Base-by-base conservation (phyloP, 768 basidiomycete genomes). In the Amanita exitialis region DNA sequence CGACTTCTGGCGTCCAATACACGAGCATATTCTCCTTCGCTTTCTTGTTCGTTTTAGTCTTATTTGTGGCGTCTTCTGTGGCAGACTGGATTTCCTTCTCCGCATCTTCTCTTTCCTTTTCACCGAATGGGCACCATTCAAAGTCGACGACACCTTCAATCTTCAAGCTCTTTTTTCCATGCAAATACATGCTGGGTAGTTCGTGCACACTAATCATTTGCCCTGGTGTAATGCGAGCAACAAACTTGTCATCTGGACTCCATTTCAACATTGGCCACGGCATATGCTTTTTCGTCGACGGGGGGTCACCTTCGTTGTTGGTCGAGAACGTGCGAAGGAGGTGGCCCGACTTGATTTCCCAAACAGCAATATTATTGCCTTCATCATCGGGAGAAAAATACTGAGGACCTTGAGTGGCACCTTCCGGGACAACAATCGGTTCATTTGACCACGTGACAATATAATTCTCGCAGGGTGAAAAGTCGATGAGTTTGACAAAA, bases 391-490 rank as follows among this genome's bases (percentile, higher is more conserved):
- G 82, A 42, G 90, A 87, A 70, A 93, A 89, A 64, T 79, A 90
- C 61, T 85, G 85, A 46, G 81, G 84, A 7, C 92, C 90, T 65
- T 89, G 87, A 25, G 79, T 71, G 36, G 86, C 82, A 55, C 82
- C 82, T 53, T 90, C 85, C 21, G 87, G 83, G 25, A 93, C 85
- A 36, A 84, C 76, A 57, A 98, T 93, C 12, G 93, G 83, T 58
- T 95, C 90, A 57, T 91, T 86, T 1, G 96, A 97, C 90, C 93
- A 97, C 37, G 96, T 98, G 60, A 98, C 90, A 53, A 99, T 70
- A 69, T 95, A 98, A 52, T 89, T 83, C 69, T 99, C 96, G 70
- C 87, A 89, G 3, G 96, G 92, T 7, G 95, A 97, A 68, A 98
- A 98, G 66, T 97, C 94, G 64, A 99, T 85, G 44, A 97, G 76